Conservation (phyloP, 75 land plant species). For the Cryptomeria japonica region DNA sequence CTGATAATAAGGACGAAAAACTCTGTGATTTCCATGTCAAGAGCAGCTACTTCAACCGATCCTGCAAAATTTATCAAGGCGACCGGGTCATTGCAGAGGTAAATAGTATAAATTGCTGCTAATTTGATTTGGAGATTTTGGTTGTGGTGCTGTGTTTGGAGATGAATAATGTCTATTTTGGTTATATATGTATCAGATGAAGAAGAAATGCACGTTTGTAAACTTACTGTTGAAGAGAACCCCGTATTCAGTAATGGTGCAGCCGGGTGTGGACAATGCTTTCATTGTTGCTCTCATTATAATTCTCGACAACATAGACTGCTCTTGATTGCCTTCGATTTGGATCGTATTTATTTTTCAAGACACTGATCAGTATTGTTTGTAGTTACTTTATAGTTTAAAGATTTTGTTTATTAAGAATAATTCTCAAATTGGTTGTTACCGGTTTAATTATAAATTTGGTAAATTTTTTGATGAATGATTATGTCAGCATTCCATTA, state of each 20-base stretch:
- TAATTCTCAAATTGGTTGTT: no score
- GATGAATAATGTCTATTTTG: background rate
- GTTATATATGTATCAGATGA: conserved; percentile 31
- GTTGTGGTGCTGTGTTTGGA: background rate
- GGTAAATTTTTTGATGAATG: no score
- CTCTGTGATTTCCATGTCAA: conserved; percentile 48
- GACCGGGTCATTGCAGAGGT: conserved; percentile 49
- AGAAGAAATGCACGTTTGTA: conserved; percentile 25
- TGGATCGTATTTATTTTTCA: no score
- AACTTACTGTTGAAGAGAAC: no score
- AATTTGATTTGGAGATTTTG: background rate
- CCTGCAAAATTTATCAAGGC: conserved; percentile 43
- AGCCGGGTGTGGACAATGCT: conserved; percentile 64
- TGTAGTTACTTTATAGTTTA: no score
- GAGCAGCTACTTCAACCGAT: conserved; percentile 49
- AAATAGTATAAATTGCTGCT: background rate
- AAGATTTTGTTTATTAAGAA: no score
- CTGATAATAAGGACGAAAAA: conserved; percentile 21
- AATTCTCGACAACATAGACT: conserved; percentile 48
- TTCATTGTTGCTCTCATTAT: conserved; percentile 59
- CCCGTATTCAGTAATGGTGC: conserved; percentile 48
- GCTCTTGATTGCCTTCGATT: no score
- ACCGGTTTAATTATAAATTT: no score
- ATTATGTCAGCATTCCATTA: no score
- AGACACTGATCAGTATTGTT: no score